These are phyloP conservation scores for Lodderomyces metapsilosis DNA, from an alignment of 1,139 yeast genomes.

Conservation along the genomic window DNA sequence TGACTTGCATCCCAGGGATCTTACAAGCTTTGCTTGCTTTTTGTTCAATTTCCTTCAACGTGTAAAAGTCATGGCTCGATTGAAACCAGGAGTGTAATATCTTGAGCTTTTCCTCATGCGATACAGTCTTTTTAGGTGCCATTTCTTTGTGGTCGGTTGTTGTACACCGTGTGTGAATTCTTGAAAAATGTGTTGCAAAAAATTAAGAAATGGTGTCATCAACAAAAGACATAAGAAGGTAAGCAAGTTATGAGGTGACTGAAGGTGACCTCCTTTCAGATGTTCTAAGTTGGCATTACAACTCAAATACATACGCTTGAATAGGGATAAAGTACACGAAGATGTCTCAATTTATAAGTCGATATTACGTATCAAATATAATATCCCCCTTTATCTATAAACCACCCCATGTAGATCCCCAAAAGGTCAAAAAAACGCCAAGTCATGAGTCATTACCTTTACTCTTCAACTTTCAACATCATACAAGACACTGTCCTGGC, in stretches of 20 bases:
- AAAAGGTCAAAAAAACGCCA: no score
- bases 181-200: slow-evolving; percentile 9
- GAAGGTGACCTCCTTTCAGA: no score
- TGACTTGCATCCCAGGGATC: slow-evolving; percentile 48
- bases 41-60: slow-evolving; percentile 50
- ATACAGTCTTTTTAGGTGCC: slow-evolving; percentile 29
- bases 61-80: slow-evolving; percentile 38
- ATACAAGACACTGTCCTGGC: slow-evolving; percentile 44
- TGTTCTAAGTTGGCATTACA: no score
- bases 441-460: no score
- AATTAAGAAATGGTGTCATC: no score
- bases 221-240: no score
- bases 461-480: no score
- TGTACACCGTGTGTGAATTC: neutral
- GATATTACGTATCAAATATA: no score
- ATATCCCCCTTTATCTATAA: neutral
- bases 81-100: slow-evolving; percentile 41
- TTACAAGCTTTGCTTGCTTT: slow-evolving; percentile 45
- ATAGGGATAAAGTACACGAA: no score
- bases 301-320: no score
- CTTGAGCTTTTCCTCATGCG: slow-evolving; percentile 40
- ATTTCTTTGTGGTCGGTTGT: neutral
- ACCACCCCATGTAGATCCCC: neutral
- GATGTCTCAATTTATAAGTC: no score
- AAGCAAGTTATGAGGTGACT: neutral